phyloP scores from a whole-genome alignment of 2,329 filamentous ascomycete species.

The Penicillium nordicum region DNA sequence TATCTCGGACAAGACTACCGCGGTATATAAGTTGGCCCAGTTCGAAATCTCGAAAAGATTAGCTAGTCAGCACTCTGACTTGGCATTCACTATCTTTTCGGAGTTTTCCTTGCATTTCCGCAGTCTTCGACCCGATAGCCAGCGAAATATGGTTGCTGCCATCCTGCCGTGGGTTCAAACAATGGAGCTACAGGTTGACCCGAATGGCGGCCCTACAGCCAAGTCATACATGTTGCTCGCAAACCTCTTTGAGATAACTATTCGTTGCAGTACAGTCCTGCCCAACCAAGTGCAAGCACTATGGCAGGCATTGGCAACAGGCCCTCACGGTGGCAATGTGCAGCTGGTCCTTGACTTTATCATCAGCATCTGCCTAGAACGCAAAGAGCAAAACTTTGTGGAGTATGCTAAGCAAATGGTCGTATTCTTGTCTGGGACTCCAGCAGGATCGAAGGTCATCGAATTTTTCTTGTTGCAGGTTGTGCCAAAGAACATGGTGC shows the following conservation, averaged over 20 bases:
- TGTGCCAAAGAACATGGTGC: conserved; percentile 93
- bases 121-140: conserved; percentile 73
- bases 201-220: conserved; percentile 83
- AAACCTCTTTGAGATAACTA: conserved; percentile 94
- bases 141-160: conserved; percentile 90
- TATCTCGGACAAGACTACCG: conserved; percentile 96
- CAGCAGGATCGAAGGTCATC: conserved; percentile 81
- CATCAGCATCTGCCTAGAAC: conserved; percentile 86
- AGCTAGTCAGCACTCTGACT: conserved; percentile 79
- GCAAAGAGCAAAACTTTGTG: conserved; percentile 95
- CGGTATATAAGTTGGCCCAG: conserved; percentile 94
- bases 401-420: conserved; percentile 98
- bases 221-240: conserved; percentile 92
- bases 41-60: conserved; percentile 93
- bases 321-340: conserved; percentile 89
- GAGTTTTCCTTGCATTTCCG: conserved; percentile 95
- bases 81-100: conserved; percentile 92
- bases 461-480: conserved; percentile 92
- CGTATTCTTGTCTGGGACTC: conserved; percentile 87
- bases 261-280: conserved; percentile 79
- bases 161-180: conserved; percentile 95
- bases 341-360: conserved; percentile 94
- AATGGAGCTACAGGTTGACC: conserved; percentile 87
- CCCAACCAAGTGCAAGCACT: conserved; percentile 97
- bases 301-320: conserved; percentile 93